These are phyloP conservation scores for Choiromyces venosus DNA, from an alignment of 495 filamentous ascomycete genomes.

Conservation along the genomic window DNA sequence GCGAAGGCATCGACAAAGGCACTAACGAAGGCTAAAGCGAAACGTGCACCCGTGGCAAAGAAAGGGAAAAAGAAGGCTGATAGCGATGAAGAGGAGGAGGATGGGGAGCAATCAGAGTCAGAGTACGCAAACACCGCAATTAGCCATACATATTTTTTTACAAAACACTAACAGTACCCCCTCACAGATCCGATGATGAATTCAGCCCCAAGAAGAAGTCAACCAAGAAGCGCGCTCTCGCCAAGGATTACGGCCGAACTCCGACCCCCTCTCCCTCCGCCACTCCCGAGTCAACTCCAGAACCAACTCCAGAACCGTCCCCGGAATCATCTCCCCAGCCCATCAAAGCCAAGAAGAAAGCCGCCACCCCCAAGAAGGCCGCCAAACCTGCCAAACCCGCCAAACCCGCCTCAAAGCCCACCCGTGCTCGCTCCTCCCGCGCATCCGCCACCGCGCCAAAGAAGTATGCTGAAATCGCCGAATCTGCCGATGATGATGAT, in stretches of 20 bases:
- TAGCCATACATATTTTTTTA: not conserved
- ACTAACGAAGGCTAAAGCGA: not conserved
- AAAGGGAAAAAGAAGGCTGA: conserved; percentile 18
- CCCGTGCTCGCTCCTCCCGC: not conserved
- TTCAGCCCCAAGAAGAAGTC: not conserved
- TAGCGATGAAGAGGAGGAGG: conserved; percentile 17
- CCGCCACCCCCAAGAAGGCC: not conserved
- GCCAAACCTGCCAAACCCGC: not conserved
- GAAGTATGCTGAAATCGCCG: not conserved
- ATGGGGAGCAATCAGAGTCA: too few relatives aligned
- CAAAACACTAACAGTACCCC: not conserved
- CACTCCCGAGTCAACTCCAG: too few relatives aligned
- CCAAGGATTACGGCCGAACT: not conserved
- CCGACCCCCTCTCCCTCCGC: not conserved
- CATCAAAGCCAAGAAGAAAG: not conserved
- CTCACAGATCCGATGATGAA: not conserved
- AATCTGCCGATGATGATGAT: not conserved
- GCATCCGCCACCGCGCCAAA: not conserved
- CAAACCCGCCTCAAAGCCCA: not conserved
- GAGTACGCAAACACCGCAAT: conserved; percentile 10
- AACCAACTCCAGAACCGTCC: too few relatives aligned
- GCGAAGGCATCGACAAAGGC: conserved; percentile 13
- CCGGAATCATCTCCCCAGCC: not conserved
- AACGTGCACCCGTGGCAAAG: not conserved
- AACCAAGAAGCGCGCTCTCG: not conserved